Evolutionary conservation across 257 asterid species (phyloP), one percentile per base, ranked within the genome.

Genomic region (Petunia axillaris): DNA sequence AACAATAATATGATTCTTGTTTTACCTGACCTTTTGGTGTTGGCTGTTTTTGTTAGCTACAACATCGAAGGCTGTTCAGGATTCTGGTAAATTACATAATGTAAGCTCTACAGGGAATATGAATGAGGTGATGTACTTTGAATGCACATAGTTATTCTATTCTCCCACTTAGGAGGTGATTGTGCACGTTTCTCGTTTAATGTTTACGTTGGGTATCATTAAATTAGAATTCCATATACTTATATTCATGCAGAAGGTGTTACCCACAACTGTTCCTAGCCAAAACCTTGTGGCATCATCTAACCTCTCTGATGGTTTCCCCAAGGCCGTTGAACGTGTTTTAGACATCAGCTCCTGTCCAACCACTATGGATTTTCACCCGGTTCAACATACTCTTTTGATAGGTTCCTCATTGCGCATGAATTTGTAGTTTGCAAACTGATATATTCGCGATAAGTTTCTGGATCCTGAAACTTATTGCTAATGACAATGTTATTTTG

Each of bases 341-440:
- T 54, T 93, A 48, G 80, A 87, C 76, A 77, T 85, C 76, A 85
- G 79, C 76, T 87, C 85, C 55, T 53, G 86, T 52, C 87, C 86
- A 46, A 89, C 90, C 60, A 82, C 86, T 89, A 90, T 93, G 92
- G 95, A 87, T 76, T 91, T 93, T 85, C 95, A 93, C 79, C 98
- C 98, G 79, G 81, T 82, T 81, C 85, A 86, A 40, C 92, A 90
- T 81, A 87, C 89, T 64, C 80, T 90, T 83, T 85, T 93, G 36
- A 80, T 91, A 90, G 98, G 97, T 93, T 84, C 76, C 67, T 71
- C 41, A 75, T 66, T 58, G 35, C 36, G 50, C 55, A 63, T 53
- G 73, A 10, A 76, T 63, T 84, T 13, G 14, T 50, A 75, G 6
- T n/a, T 64, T 25, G 40, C n/a, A 58, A 52, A 60, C 64, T 81